Evolutionary conservation across 441 rosid genomes (phyloP).

Genomic region (California macrophylla): DNA sequence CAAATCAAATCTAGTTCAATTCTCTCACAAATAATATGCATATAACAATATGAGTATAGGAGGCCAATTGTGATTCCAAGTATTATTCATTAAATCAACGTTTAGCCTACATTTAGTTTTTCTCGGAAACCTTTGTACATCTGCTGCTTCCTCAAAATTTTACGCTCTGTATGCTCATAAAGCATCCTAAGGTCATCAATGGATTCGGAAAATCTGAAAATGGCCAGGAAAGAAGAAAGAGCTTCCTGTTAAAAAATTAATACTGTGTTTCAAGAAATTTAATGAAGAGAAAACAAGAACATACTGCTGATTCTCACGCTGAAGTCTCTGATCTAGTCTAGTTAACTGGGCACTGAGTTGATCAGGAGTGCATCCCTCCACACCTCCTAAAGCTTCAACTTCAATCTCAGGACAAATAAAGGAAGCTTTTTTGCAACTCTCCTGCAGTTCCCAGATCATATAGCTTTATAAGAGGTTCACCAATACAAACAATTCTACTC

Average conservation of each 20-base stretch:
- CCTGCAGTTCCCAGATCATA: slow-evolving; percentile 38
- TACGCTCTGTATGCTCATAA: slow-evolving; percentile 52
- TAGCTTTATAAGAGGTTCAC: slow-evolving; percentile 4
- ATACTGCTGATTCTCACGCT: slow-evolving; percentile 67
- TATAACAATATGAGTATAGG: not conserved
- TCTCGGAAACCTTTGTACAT: slow-evolving; percentile 45
- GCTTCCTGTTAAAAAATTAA: slow-evolving; percentile 2
- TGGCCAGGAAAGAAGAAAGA: slow-evolving; percentile 15
- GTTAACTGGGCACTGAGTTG: slow-evolving; percentile 66
- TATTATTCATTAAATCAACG: not conserved
- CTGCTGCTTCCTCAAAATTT: slow-evolving; percentile 53
- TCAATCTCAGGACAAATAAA: slow-evolving; percentile 90
- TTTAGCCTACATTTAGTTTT: slow-evolving; percentile 46
- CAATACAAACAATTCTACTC: slow-evolving; percentile 2
- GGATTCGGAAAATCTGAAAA: slow-evolving; percentile 70
- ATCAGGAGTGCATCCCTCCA: slow-evolving; percentile 76
- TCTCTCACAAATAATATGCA: not conserved
- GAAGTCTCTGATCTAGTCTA: slow-evolving; percentile 62
- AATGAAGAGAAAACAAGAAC: slow-evolving; percentile 16
- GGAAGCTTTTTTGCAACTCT: slow-evolving; percentile 75
- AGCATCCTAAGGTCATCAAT: slow-evolving; percentile 74
- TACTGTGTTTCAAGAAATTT: slow-evolving; percentile 9
- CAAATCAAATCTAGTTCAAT: not conserved
- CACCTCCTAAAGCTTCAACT: slow-evolving; percentile 61
- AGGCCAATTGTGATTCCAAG: not conserved